phyloP scores from a whole-genome alignment of 768 basidiomycete species.

The Phlebiopsis gigantea region DNA sequence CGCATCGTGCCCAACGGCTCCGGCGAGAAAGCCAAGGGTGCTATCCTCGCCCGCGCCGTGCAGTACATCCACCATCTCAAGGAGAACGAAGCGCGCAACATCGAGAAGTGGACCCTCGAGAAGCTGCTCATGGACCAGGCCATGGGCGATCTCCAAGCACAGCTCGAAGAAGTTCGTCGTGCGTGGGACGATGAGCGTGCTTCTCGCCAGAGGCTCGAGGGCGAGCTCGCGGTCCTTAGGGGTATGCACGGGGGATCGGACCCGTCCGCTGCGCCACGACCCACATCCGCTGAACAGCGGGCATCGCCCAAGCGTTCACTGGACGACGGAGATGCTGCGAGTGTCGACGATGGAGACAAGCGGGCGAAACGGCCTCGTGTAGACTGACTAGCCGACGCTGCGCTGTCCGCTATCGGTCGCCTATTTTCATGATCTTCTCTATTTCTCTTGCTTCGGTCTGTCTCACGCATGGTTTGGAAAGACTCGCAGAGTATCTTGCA shows the following conservation, averaged over 20 bases:
- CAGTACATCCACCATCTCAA: slow-evolving; percentile 90
- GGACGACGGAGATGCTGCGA: slow-evolving; percentile 13
- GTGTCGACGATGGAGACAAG: slow-evolving; percentile 13
- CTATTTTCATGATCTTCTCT: not conserved
- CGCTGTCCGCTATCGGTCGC: not conserved
- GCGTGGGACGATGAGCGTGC: slow-evolving; percentile 75
- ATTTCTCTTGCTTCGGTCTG: not conserved
- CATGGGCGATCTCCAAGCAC: slow-evolving; percentile 80
- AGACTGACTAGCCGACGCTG: slow-evolving; percentile 11
- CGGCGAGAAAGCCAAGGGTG: slow-evolving; percentile 86
- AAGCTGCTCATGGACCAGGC: slow-evolving; percentile 90
- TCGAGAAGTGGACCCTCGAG: slow-evolving; percentile 92
- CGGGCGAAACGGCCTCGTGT: slow-evolving; percentile 22
- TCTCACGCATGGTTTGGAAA: not conserved
- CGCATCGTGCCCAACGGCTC: slow-evolving; percentile 84
- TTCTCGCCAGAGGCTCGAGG: slow-evolving; percentile 52
- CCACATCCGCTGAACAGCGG: not conserved
- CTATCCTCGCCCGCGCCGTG: slow-evolving; percentile 82
- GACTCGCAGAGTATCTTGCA: not conserved
- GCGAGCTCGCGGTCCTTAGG: slow-evolving; percentile 45
- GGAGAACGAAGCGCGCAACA: slow-evolving; percentile 85
- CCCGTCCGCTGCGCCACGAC: slow-evolving; percentile 8
- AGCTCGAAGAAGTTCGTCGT: slow-evolving; percentile 77
- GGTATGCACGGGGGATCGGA: not conserved
- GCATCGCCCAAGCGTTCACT: slow-evolving; percentile 6